Evolutionary conservation across 305 asterid species (phyloP).

Genomic region (Solanum hybrid): DNA sequence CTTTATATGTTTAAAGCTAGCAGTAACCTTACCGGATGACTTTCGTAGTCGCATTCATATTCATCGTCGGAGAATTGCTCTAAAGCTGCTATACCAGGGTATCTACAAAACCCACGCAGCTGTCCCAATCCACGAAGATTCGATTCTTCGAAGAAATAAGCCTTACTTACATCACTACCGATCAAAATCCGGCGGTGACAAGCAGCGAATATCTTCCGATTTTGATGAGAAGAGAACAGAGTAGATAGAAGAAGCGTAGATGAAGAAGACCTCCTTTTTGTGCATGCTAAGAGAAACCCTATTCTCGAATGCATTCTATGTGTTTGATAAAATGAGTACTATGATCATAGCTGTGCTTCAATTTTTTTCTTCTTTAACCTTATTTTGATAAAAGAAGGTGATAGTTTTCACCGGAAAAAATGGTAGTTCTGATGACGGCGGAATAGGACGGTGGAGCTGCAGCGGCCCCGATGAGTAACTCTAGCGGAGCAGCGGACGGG

Average conservation of each 20-base stretch:
- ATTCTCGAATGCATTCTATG: neutral
- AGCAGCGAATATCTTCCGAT: neutral
- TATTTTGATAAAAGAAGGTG: neutral
- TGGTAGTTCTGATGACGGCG: neutral
- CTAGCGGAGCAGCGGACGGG: neutral
- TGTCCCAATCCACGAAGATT: neutral
- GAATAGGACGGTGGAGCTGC: neutral
- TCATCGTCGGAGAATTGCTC: conserved; percentile 98
- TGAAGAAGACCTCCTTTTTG: neutral
- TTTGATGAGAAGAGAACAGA: neutral
- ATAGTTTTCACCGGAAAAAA: neutral
- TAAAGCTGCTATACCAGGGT: conserved; percentile 19
- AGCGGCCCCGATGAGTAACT: neutral
- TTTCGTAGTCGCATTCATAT: conserved; percentile 87
- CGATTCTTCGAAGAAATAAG: neutral
- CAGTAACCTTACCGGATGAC: conserved; percentile 32
- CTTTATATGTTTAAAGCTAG: neutral
- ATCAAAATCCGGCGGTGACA: neutral
- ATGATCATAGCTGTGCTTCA: neutral
- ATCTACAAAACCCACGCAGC: conserved; percentile 39
- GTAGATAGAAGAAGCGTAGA: neutral
- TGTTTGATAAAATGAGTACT: neutral
- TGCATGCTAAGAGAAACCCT: neutral
- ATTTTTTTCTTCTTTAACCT: neutral
- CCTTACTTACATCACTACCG: neutral